Base-by-base conservation (phyloP, 768 basidiomycete species). In the Auricularia heimuer region DNA sequence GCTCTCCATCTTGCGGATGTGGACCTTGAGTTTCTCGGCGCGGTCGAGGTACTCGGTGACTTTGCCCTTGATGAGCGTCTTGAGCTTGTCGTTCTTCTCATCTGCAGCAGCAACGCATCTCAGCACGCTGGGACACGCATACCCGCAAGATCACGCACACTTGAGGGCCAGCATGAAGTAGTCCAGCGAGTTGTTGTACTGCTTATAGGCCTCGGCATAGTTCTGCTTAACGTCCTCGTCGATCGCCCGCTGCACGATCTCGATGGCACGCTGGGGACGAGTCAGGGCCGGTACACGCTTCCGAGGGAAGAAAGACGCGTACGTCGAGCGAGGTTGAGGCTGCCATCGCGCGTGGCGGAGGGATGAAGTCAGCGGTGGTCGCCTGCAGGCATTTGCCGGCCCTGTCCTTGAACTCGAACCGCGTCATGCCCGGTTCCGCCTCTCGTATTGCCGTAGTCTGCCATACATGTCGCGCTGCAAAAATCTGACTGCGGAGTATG, bases 121-220 rank as follows among this genome's bases (percentile, higher is more conserved):
- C 29, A 56, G 51, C 11, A 64, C 0, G 61, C 36, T 54, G 45
- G 29, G 24, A 24, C 1, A 24, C 0, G 29, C 0, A 29, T 29
- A 29, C 29, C 0, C 0, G 29, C 18, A 62, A 54, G 12, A 4
- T 54, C 34, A 76, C 85, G 65, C 68, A 94, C 94, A 95, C 76
- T 94, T 95, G 73, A 93, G 80, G 8, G 95, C 94, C 69, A 98
- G 90, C 90, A 98, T 93, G 76, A 99, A 99, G 74, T 96, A 99
- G 73, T 99, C 97, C 66, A 98, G 83, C 1, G 92, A 83, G 81
- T 98, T 96, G 80, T 90, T 88, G 77, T 97, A 97, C 68, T 87
- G 84, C 78, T 91, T 95, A 84, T 92, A 96, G 21, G 95, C 95
- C 71, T 95, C 94, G 4, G 84, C 79, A 78, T 98, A 99, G 77